A percentile compares a stretch with the other conserved stretches of the same genome.
These are phyloP conservation scores for Phoma herbarum DNA, from an alignment of 2,329 filamentous ascomycete genomes.

Conservation along the genomic window DNA sequence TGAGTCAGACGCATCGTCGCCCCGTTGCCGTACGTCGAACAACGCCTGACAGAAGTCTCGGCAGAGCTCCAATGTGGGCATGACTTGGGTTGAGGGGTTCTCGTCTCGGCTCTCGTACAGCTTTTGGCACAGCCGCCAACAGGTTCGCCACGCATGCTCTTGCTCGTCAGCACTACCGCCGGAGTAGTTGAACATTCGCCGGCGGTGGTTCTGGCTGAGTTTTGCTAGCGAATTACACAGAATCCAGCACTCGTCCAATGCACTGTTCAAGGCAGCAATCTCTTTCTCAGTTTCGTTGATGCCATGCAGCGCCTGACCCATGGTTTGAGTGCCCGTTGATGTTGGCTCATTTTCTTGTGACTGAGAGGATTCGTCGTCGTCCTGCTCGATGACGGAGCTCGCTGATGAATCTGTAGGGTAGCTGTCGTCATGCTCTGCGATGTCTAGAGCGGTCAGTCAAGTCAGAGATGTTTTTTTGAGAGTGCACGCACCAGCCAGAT, in stretches of 20 bases:
- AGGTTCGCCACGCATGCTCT: conserved; percentile 90
- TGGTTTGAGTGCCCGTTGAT: conserved; percentile 47
- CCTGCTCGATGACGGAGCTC: conserved; percentile 44
- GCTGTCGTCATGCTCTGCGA: conserved; percentile 56
- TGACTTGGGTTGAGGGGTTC: conserved; percentile 71
- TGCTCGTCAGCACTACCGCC: conserved; percentile 75
- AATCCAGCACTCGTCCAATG: conserved; percentile 90
- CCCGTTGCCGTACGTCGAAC: conserved; percentile 82
- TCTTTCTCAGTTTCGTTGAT: conserved; percentile 69
- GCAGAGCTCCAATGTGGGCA: conserved; percentile 82
- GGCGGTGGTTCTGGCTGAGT: conserved; percentile 82
- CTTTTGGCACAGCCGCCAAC: conserved; percentile 91
- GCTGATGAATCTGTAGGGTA: conserved; percentile 40
- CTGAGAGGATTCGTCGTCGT: conserved; percentile 43
- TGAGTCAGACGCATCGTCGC: conserved; percentile 83
- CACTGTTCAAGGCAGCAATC: conserved; percentile 73
- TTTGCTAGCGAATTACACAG: conserved; percentile 89
- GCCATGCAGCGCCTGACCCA: conserved; percentile 64
- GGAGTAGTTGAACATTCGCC: conserved; percentile 78
- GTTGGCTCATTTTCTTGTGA: conserved; percentile 42
- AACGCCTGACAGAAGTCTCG: conserved; percentile 91
- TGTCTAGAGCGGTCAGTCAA: conserved; percentile 50
- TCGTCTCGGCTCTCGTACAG: conserved; percentile 84
- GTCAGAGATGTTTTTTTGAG: conserved; percentile 27
- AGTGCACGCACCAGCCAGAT: conserved; percentile 72